Evolutionary conservation across 176 grass and related monocot genomes (phyloP), one percentile per base, ranked within the genome.

Genomic region (Eremochloa ophiuroides): DNA sequence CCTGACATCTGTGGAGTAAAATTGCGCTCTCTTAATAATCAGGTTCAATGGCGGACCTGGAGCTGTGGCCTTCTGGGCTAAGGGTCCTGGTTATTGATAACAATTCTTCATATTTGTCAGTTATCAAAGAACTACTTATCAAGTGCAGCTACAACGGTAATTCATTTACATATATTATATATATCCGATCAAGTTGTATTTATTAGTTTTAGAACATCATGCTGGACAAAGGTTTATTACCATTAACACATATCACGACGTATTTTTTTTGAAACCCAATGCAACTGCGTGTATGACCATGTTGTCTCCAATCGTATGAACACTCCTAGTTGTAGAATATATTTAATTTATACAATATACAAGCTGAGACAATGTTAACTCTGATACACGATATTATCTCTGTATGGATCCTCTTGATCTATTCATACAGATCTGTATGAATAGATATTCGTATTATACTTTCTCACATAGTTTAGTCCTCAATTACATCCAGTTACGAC

Each of bases 61-160:
- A 55, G 10, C 11, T 85, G 30, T 84, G 80, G 81, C 79, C 71
- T 62, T 75, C 8, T 85, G 82, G 87, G 13, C 61, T 90, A 62
- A 74, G 78, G 27, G 73, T 90, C 55, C 9, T 78, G 28, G 88
- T 90, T 62, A 77, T 90, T 15, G 83, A 86, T 20, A 56, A 74
- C 62, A 66, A 86, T 44, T 66, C 63, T n/a, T 71, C 66, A 23
- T 66, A 90, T 51, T 68, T 81, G 41, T 62, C 66, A 28, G 20
- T 16, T 43, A 67, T 86, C 58, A 65, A 90, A 80, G 60, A 73
- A 77, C 79, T 74, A 80, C 79, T 90, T 46, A 38, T 78, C 18
- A 84, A 83, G 58, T 86, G 88, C 73, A 60, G 60, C 40, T 90
- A 90, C 71, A 82, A 59, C 17, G 88, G 88, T 90, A 83, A 82